These are phyloP conservation scores for Hypoxylon crocopeplum DNA, from an alignment of 495 filamentous ascomycete species.

Conservation along the genomic window DNA sequence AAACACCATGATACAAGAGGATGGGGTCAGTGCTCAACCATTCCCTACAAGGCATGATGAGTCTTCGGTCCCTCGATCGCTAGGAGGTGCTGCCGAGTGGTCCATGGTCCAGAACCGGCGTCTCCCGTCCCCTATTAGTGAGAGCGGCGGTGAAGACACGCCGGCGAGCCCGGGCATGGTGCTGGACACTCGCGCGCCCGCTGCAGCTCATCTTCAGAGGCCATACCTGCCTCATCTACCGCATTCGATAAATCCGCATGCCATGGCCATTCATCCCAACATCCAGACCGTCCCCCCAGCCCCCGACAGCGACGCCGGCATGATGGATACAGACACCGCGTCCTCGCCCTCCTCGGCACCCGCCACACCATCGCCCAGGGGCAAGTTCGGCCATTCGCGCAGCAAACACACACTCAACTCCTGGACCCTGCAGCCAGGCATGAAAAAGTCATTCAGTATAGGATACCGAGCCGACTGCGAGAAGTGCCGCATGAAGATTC, in stretches of 20 bases:
- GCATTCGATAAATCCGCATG: slow-evolving; percentile 41
- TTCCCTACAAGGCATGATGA: slow-evolving; percentile 34
- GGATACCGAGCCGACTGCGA: slow-evolving; percentile 87
- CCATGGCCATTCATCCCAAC: slow-evolving; percentile 41
- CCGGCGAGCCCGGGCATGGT: slow-evolving; percentile 47
- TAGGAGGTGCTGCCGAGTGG: slow-evolving; percentile 52
- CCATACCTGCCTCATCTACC: slow-evolving; percentile 42
- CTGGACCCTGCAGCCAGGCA: slow-evolving; percentile 57
- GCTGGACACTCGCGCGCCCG: slow-evolving; percentile 40
- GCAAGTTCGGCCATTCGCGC: slow-evolving; percentile 49
- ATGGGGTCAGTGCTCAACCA: slow-evolving; percentile 42
- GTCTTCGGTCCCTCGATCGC: slow-evolving; percentile 42
- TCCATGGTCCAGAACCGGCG: slow-evolving; percentile 58
- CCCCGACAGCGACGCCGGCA: slow-evolving; percentile 32
- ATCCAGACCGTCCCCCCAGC: slow-evolving; percentile 40
- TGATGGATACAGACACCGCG: slow-evolving; percentile 42
- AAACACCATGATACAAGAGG: slow-evolving; percentile 41
- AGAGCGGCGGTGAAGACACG: slow-evolving; percentile 62
- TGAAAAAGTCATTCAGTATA: slow-evolving; percentile 78
- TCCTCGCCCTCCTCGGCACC: slow-evolving; percentile 39
- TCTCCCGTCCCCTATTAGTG: slow-evolving; percentile 75
- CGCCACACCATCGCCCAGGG: slow-evolving; percentile 45
- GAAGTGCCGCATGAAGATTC: slow-evolving; percentile 79
- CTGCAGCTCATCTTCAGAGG: slow-evolving; percentile 29
- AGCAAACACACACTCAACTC: slow-evolving; percentile 57